Percentiles rank a stretch among this genome's conserved stretches.
phyloP scores from a whole-genome alignment of 192 early-diverging fungal genomes.

The Coemansia sp. region DNA sequence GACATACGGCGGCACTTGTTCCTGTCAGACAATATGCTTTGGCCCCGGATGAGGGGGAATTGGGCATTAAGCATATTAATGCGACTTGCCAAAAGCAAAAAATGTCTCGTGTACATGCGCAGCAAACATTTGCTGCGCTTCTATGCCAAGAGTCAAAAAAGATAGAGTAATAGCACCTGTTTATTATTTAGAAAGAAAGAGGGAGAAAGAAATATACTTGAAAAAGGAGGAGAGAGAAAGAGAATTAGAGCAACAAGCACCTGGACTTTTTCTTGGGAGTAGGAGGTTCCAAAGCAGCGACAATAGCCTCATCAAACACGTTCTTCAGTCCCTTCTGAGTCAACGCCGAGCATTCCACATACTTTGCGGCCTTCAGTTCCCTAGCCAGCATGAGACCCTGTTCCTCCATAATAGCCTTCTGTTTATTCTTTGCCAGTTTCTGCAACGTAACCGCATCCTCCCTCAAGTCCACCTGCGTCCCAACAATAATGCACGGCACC shows the following conservation, averaged over 20 bases:
- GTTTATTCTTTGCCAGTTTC: constrained; percentile 37
- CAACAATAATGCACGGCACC: constrained; percentile 17
- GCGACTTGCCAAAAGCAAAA: background rate
- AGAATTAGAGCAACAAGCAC: constrained; percentile 44
- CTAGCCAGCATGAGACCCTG: constrained; percentile 65
- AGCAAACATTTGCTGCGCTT: too few species aligned
- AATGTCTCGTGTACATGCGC: too few species aligned
- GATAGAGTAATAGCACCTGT: background rate
- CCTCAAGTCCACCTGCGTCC: constrained; percentile 45
- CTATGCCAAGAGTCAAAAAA: background rate
- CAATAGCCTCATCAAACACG: constrained; percentile 63
- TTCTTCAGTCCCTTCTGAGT: constrained; percentile 22
- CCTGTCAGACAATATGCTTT: too few species aligned
- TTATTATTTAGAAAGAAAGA: background rate
- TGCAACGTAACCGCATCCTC: constrained; percentile 18
- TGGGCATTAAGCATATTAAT: background rate
- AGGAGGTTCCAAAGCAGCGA: constrained; percentile 67
- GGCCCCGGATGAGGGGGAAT: background rate
- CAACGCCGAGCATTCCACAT: constrained; percentile 79
- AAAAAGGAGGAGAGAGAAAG: background rate
- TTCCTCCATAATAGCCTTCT: constrained; percentile 34
- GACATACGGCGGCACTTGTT: background rate
- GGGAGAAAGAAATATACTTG: background rate
- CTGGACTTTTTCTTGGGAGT: constrained; percentile 40
- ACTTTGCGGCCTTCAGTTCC: constrained; percentile 72